Percentiles rank a stretch among this genome's conserved stretches.
Conservation (phyloP, 305 asterid genomes). For the Andrographis paniculata region DNA sequence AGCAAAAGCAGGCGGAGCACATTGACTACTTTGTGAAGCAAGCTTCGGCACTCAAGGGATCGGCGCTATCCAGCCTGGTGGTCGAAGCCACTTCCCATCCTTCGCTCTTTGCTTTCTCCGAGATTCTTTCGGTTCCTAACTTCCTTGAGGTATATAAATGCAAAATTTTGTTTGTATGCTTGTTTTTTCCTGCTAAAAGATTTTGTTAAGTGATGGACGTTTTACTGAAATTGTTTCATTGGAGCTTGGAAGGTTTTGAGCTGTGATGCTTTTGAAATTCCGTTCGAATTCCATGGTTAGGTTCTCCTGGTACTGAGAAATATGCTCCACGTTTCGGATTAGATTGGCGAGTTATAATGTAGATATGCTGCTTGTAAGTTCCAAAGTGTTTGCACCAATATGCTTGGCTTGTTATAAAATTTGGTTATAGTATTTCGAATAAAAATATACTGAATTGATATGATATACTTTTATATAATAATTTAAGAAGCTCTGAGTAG, state of each 20-base stretch:
- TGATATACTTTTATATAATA: no score
- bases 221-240: not conserved
- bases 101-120: slow-evolving; percentile 92
- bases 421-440: no score
- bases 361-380: not conserved
- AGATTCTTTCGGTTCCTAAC: slow-evolving; percentile 66
- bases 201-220: no score
- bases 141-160: slow-evolving; percentile 43
- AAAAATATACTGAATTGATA: no score
- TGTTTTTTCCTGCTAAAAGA: not conserved
- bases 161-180: no score
- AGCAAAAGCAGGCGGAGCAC: slow-evolving; percentile 83
- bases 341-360: not conserved
- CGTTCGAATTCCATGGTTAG: not conserved
- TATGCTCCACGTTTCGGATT: not conserved
- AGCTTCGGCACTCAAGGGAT: slow-evolving; percentile 47
- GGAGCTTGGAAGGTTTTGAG: slow-evolving; percentile 13
- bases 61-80: slow-evolving; percentile 49
- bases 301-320: not conserved
- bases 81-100: slow-evolving; percentile 98
- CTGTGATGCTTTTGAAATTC: slow-evolving; percentile 8
- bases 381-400: no score
- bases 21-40: slow-evolving; percentile 73
- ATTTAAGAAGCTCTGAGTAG: no score
- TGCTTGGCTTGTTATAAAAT: no score